Percentiles rank a stretch among this genome's conserved stretches.
Evolutionary conservation across 768 basidiomycete species (phyloP).

Genomic region (Panus rudis): DNA sequence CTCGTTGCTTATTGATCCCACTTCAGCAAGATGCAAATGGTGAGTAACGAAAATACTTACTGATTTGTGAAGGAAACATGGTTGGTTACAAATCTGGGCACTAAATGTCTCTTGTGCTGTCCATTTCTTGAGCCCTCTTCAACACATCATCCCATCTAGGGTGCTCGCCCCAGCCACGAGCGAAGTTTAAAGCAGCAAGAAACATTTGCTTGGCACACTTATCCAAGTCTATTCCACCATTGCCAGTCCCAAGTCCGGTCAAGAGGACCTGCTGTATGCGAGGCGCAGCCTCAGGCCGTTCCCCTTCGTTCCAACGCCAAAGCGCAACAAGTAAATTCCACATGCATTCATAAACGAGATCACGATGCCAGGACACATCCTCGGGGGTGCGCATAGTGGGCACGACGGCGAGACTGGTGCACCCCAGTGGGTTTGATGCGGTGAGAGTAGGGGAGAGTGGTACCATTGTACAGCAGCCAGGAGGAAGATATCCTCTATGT

Average conservation of each 20-base stretch:
- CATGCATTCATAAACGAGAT: constrained; percentile 16
- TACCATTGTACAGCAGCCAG: constrained; percentile 13
- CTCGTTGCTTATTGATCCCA: too few species aligned
- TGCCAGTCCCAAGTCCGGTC: constrained; percentile 13
- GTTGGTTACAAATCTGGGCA: too few species aligned
- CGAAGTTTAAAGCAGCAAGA: constrained; percentile 12
- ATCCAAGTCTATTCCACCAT: constrained; percentile 3
- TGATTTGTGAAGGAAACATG: too few species aligned
- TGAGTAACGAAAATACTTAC: too few species aligned
- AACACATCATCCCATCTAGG: constrained; percentile 11
- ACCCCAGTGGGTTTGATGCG: constrained; percentile 9
- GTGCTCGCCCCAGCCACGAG: constrained; percentile 9
- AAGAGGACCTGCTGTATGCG: constrained; percentile 11
- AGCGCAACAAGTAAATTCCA: constrained; percentile 13
- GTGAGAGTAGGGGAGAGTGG: constrained; percentile 10
- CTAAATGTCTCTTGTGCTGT: too few species aligned
- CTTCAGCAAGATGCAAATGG: too few species aligned
- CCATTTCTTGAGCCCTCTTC: constrained; percentile 6
- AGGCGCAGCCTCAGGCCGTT: too few species aligned
- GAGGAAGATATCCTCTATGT: constrained; percentile 13
- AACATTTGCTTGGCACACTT: constrained; percentile 14
- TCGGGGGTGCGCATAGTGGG: constrained; percentile 17
- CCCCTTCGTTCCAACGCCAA: constrained; percentile 12
- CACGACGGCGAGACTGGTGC: constrained; percentile 13
- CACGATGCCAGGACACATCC: constrained; percentile 12